phyloP scores from a whole-genome alignment of 73 alveolate species.

The Paraurostyla sp. region DNA sequence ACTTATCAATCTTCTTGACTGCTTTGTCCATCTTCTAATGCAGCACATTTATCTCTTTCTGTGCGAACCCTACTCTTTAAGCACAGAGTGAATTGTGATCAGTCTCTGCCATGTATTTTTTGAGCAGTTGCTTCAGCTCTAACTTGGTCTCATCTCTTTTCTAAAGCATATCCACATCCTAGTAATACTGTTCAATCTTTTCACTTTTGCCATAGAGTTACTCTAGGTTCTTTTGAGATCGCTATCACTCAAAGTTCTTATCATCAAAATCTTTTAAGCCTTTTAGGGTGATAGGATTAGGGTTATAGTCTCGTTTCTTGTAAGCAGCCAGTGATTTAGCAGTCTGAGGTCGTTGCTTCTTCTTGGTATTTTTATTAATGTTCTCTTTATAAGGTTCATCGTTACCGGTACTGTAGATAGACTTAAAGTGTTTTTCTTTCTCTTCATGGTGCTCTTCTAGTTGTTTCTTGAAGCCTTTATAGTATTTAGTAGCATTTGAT shows the following conservation, averaged over 20 bases:
- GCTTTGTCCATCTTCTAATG: constrained; percentile 60
- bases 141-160: constrained; percentile 55
- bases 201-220: constrained; percentile 53
- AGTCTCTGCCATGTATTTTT: constrained; percentile 48
- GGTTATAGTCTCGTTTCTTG: too few relatives aligned
- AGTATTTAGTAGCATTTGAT: constrained; percentile 31
- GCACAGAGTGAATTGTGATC: constrained; percentile 38
- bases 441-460: constrained; percentile 25
- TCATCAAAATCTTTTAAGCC: background rate
- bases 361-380: background rate
- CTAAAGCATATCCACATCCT: constrained; percentile 20
- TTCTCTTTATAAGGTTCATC: background rate
- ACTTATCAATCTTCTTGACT: background rate
- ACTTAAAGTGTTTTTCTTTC: constrained; percentile 11
- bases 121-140: constrained; percentile 42
- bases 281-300: background rate
- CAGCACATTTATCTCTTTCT: constrained; percentile 28
- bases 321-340: too few relatives aligned
- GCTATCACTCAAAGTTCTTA: background rate
- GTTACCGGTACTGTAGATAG: background rate
- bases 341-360: constrained; percentile 29
- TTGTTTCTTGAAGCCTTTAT: constrained; percentile 41
- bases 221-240: background rate
- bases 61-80: constrained; percentile 23
- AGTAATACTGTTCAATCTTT: constrained; percentile 17